Conservation (phyloP, 2,329 filamentous ascomycete genomes). For the Stemphylium lycopersici region DNA sequence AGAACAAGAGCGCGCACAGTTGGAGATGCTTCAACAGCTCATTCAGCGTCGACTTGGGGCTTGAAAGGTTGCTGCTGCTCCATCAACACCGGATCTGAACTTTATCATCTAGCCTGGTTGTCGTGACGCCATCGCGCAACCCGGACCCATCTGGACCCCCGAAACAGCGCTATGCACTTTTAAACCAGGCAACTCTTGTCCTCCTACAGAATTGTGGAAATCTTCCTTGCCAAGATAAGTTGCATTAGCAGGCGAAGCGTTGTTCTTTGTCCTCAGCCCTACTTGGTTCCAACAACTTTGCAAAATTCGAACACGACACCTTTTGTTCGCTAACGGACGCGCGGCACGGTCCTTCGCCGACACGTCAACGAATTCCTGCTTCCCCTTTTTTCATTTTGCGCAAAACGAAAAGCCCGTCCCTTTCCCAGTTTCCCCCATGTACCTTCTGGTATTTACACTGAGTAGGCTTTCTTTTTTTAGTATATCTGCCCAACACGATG, state of each 20-base stretch:
- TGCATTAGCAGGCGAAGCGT: not conserved
- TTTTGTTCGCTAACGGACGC: constrained; percentile 19
- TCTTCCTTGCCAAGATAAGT: not conserved
- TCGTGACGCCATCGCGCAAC: constrained; percentile 25
- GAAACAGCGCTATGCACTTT: constrained; percentile 18
- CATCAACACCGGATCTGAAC: constrained; percentile 15
- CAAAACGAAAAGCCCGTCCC: constrained; percentile 1
- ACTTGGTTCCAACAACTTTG: constrained; percentile 6
- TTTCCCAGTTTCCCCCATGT: not conserved
- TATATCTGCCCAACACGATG: not conserved
- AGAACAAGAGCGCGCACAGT: constrained; percentile 35
- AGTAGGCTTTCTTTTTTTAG: not conserved
- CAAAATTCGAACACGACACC: constrained; percentile 22
- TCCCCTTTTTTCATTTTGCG: not conserved
- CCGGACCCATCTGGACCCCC: constrained; percentile 25
- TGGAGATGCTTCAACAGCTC: constrained; percentile 41
- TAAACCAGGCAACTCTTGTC: constrained; percentile 2
- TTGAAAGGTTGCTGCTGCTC: constrained; percentile 22
- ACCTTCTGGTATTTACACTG: constrained; percentile 3
- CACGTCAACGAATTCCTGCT: constrained; percentile 4
- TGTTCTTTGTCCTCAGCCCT: constrained; percentile 12
- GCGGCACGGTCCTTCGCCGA: constrained; percentile 17
- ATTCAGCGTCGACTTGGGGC: constrained; percentile 40
- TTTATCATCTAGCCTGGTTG: constrained; percentile 23
- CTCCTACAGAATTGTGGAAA: constrained; percentile 4